Evolutionary conservation across 148 eudicot species (phyloP).

Genomic region (Rhododendron molle): DNA sequence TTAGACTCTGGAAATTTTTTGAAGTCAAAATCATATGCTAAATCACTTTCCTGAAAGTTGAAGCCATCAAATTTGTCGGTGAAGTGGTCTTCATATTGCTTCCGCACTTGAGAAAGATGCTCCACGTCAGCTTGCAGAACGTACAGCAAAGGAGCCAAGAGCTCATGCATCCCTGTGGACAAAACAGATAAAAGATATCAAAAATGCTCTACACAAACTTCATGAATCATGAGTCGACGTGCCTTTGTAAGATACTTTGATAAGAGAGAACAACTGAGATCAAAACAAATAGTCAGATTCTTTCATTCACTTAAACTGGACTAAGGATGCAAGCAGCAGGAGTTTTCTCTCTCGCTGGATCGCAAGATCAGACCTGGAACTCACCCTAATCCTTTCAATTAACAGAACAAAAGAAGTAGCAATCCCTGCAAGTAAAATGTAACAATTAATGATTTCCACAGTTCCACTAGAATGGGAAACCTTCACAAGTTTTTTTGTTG

Average conservation of each 20-base stretch:
- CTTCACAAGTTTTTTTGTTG: neutral
- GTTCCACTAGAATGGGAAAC: neutral
- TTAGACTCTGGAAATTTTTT: slow-evolving; percentile 43
- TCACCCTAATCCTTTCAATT: neutral
- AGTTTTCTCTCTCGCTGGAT: neutral
- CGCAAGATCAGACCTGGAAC: neutral
- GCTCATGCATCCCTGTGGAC: slow-evolving; percentile 93
- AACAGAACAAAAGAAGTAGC: neutral
- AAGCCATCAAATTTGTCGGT: slow-evolving; percentile 85
- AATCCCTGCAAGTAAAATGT: neutral
- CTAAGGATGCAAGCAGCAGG: neutral
- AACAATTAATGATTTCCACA: neutral
- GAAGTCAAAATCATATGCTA: slow-evolving; percentile 59
- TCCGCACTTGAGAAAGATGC: slow-evolving; percentile 67
- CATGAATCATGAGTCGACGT: neutral
- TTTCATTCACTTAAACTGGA: neutral
- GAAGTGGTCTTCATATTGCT: slow-evolving; percentile 70
- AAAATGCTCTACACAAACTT: neutral
- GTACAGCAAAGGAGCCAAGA: slow-evolving; percentile 81
- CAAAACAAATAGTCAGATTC: neutral
- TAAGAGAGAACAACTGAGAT: neutral
- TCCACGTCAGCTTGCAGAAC: slow-evolving; percentile 85
- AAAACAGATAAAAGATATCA: neutral
- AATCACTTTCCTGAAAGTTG: slow-evolving; percentile 55
- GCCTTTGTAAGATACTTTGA: neutral